Evolutionary conservation across 1,284 basidiomycete species (phyloP).

Genomic region (Papiliotrema terrestris): DNA sequence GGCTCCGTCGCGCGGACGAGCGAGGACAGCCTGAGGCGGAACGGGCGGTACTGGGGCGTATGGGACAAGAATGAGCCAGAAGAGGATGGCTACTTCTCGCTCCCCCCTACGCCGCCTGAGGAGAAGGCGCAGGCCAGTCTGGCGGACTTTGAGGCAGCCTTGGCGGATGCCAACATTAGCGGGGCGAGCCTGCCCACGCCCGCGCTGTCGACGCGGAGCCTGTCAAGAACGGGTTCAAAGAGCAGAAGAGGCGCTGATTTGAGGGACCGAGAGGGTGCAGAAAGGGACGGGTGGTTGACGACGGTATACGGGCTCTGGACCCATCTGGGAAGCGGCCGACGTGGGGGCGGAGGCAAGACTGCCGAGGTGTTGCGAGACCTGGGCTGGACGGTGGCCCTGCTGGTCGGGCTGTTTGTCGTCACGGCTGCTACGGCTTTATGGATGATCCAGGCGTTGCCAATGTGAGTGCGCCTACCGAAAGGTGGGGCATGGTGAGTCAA

Average conservation of each 20-base stretch:
- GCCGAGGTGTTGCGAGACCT: constrained; percentile 41
- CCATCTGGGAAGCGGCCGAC: constrained; percentile 1
- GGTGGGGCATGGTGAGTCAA: not conserved
- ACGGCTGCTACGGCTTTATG: constrained; percentile 41
- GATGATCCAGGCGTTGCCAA: constrained; percentile 43
- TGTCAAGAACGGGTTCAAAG: constrained; percentile 24
- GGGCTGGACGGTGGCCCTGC: constrained; percentile 44
- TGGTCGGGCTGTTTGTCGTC: constrained; percentile 41
- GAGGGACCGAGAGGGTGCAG: not conserved
- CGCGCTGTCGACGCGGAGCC: constrained; percentile 39
- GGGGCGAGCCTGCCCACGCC: constrained; percentile 42
- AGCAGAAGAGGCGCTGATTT: not conserved
- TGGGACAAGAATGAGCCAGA: constrained; percentile 14
- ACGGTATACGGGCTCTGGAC: constrained; percentile 12
- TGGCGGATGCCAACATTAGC: not conserved
- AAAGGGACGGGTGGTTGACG: constrained; percentile 18
- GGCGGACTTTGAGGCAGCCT: constrained; percentile 13
- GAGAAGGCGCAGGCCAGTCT: constrained; percentile 4
- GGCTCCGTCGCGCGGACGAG: constrained; percentile 5
- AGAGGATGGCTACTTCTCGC: constrained; percentile 31
- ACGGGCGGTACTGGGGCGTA: constrained; percentile 33
- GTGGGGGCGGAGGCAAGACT: constrained; percentile 37
- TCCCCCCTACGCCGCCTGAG: constrained; percentile 33
- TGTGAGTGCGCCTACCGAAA: constrained; percentile 38
- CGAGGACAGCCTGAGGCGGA: constrained; percentile 13